Evolutionary conservation across 805 yeast genomes (phyloP), one percentile per base, ranked within the genome.

Genomic region (Yarrowia sp.): DNA sequence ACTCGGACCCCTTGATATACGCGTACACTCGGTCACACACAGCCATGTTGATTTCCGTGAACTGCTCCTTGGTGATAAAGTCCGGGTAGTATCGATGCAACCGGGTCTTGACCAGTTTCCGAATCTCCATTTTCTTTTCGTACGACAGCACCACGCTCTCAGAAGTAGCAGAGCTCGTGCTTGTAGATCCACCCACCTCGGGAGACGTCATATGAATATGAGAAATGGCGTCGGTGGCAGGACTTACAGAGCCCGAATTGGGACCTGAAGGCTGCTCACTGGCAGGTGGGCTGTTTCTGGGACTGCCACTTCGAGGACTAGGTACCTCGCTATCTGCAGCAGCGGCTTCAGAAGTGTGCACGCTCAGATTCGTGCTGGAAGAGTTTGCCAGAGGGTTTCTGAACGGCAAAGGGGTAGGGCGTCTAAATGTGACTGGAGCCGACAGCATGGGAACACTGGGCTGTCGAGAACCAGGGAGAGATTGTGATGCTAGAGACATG

Each of bases 41-140:
- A 3, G 75, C 75, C 75, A 83, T 84, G 74, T 89, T 89, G 64
- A 89, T 79, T 14, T 73, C 73, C 3, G 90, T 87, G 71, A 86
- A 90, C 60, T 78, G 77, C 3, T 76, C 76, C 33, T 75, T 76
- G 35, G 69, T 73, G 4, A 79, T 68, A 1, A 65, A 65, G 0
- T 77, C 76, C 4, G 75, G 74, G 15, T 76, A 73, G 70, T 84
- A 85, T 32, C 81, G 73, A 47, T 55, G 38, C 28, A 55, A 17
- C 11, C 61, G 47, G 13, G 47, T 31, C 31, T 55, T 55, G 39
- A 55, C 61, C 6, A 55, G 14, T 17, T 38, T 36, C 7, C 61
- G 38, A 8, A 55, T 41, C 38, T 55, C 61, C 38, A 35, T 31
- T 31, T 55, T 55, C 6, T 55, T 55, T 11, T 39, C 61, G 39